Evolutionary conservation across 2,329 filamentous ascomycete genomes (phyloP), one percentile per base, ranked within the genome.

Genomic region (Aureobasidium zeae): DNA sequence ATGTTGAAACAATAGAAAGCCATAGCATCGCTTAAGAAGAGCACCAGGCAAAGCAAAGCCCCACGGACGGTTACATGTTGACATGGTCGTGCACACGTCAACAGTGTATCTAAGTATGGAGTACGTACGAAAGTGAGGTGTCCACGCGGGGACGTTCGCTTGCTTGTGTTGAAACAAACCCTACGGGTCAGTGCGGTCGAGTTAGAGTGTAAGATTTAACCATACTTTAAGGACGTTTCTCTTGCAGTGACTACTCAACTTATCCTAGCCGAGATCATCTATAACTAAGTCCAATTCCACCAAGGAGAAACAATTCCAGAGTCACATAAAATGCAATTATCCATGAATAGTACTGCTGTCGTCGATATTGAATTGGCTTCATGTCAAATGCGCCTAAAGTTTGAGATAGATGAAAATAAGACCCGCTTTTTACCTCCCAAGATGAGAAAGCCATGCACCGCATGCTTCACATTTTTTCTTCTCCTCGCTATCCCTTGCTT

Each of bases 381-480:
- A 39, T 39, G 16, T 30, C 36, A 21, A 29, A 39, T 39, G 36
- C 17, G 36, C 36, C 36, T 30, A 39, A 17, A 30, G 36, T 39
- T 39, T 39, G 36, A 39, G 25, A 21, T 39, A 39, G 29, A 39
- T 30, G 8, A 3, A 15, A n/a, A n/a, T n/a, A n/a, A 30, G 36
- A 30, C 25, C 36, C 36, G 36, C 36, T 26, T 21, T 30, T 39
- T 16, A 17, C n/a, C n/a, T n/a, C n/a, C n/a, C n/a, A n/a, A n/a
- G n/a, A n/a, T n/a, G n/a, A n/a, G n/a, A n/a, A n/a, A n/a, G n/a
- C n/a, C n/a, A n/a, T n/a, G n/a, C n/a, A n/a, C n/a, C n/a, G n/a
- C n/a, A n/a, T n/a, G n/a, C n/a, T n/a, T n/a, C n/a, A n/a, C n/a
- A n/a, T n/a, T n/a, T n/a, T n/a, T n/a, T n/a, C n/a, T n/a, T n/a